Conservation (phyloP, 108 stramenopile species). For the Skeletonema grethae region DNA sequence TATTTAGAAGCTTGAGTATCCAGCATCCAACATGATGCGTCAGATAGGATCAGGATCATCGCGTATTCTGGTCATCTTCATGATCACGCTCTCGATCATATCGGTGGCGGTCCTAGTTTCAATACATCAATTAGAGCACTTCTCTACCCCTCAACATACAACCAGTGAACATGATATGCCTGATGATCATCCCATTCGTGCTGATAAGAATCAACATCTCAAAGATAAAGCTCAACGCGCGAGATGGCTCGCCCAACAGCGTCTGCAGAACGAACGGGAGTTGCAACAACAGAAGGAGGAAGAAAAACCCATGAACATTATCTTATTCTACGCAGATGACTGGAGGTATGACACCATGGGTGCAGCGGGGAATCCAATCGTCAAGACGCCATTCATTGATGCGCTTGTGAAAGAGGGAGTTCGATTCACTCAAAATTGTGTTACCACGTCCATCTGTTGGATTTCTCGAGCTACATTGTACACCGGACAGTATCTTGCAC, state of each 20-base stretch:
- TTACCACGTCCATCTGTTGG: conserved; percentile 78
- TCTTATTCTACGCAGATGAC: conserved; percentile 57
- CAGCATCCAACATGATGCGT: background rate
- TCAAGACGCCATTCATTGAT: conserved; percentile 69
- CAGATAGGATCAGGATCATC: background rate
- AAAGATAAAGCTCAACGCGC: background rate
- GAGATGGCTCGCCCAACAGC: background rate
- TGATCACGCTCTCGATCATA: background rate
- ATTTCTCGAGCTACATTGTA: conserved; percentile 62
- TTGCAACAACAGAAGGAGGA: conserved; percentile 23
- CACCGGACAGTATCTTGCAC: conserved; percentile 60
- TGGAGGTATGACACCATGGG: conserved; percentile 59
- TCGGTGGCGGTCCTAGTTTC: background rate
- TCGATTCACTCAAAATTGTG: conserved; percentile 65
- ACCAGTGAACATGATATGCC: background rate
- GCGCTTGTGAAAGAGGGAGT: conserved; percentile 63
- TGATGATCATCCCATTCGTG: background rate
- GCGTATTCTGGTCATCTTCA: background rate
- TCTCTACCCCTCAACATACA: background rate
- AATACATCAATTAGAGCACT: background rate
- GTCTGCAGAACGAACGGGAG: background rate
- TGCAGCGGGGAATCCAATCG: conserved; percentile 50
- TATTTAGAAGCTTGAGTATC: background rate
- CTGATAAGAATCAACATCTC: background rate
- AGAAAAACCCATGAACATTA: conserved; percentile 50